Conservation (phyloP, 495 filamentous ascomycete genomes). For the Lasiosphaeria hispida region DNA sequence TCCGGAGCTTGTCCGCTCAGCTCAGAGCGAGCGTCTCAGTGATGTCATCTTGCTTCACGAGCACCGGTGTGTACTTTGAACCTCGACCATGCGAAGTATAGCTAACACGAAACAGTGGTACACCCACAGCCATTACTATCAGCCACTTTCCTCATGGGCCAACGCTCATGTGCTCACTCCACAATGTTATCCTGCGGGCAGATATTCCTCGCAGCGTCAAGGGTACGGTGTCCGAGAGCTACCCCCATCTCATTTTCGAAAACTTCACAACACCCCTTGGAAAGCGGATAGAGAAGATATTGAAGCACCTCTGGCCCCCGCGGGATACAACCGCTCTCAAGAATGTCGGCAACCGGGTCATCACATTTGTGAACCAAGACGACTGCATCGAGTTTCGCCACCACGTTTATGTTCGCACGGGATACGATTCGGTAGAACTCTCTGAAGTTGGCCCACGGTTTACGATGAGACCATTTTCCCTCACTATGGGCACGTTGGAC, state of each 20-base stretch:
- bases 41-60: constrained; percentile 91
- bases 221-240: constrained; percentile 90
- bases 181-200: constrained; percentile 90
- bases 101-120: constrained; percentile 52
- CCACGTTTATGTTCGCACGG: constrained; percentile 61
- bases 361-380: constrained; percentile 93
- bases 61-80: constrained; percentile 48
- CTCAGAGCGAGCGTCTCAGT: constrained; percentile 70
- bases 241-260: constrained; percentile 94
- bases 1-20: constrained; percentile 77
- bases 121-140: constrained; percentile 88
- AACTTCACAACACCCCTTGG: constrained; percentile 85
- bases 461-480: constrained; percentile 95
- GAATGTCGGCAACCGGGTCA: constrained; percentile 82
- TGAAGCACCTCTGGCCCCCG: constrained; percentile 94
- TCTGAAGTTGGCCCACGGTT: constrained; percentile 94
- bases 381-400: constrained; percentile 76
- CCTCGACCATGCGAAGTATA: neutral
- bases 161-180: constrained; percentile 84
- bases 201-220: constrained; percentile 86
- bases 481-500: constrained; percentile 87
- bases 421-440: constrained; percentile 85
- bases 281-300: constrained; percentile 76
- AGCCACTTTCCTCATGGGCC: constrained; percentile 94
- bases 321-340: constrained; percentile 65